Base-by-base conservation (phyloP, 106 monocot genomes). In the Platanthera guangdongensis region DNA sequence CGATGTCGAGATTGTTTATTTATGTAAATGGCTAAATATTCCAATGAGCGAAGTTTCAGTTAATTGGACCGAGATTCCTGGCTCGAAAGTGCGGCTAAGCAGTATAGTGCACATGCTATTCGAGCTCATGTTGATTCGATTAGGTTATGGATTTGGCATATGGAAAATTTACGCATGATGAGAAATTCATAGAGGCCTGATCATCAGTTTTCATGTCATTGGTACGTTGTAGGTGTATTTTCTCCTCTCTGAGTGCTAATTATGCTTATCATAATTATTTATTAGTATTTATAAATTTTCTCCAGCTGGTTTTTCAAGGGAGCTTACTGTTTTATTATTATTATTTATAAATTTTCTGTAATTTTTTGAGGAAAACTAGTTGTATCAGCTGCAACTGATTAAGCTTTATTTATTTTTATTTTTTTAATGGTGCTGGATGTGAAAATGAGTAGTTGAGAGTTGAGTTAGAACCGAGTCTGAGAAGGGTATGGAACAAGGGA, bases 41-140 rank as follows among this genome's bases (percentile, higher is more conserved):
- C 99, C 94, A 11, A 94, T 99, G 86, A 16, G 79, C 9, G 99
- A 99, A 85, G 82, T 88, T 15, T 91, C 88, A 47, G 99, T 99
- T 47, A 99, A 84, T 76, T 99, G 99, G 99, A 80, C 88, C 12
- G 99, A 99, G 73, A 92, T 99, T 82, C 99, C 99, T 49, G 99
- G 99, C 60, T 99, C 99, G 8, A 99, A 99, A 82, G 90, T 99
- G 74, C 84, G 85, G 46, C 28, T 94, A 55, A 92, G 84, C 12
- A 94, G 99, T 80, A 92, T 99, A 32, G 30, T 90, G 6, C 94
- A 94, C 80, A 99, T 99, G 99, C 85, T 99, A 52, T 92, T 99
- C 68, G 99, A 99, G 86, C 90, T 99, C 48, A 53, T 85, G 30
- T 85, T 99, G 54, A 92, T 99, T 77, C 89, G 88, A n/a, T 50